Percentiles rank a stretch among this genome's conserved stretches.
Evolutionary conservation across 2,329 filamentous ascomycete genomes (phyloP).

Genomic region (Ceratocystis papillata): DNA sequence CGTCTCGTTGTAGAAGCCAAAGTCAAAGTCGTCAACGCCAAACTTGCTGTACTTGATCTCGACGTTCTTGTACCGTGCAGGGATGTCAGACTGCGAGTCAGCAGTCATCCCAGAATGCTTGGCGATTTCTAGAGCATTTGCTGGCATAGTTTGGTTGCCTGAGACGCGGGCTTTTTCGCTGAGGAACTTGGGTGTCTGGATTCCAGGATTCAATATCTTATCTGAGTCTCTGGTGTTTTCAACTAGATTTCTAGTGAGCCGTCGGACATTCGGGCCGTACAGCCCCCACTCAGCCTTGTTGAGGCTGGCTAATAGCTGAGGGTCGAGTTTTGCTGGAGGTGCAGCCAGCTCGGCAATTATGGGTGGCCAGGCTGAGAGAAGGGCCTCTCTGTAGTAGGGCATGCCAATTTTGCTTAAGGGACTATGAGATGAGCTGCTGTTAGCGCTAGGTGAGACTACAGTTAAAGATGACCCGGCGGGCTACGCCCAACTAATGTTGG

Average conservation of each 20-base stretch:
- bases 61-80: slow-evolving; percentile 81
- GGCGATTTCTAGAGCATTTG: slow-evolving; percentile 29
- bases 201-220: slow-evolving; percentile 48
- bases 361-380: slow-evolving; percentile 86
- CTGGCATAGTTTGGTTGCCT: slow-evolving; percentile 37
- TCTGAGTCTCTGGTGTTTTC: slow-evolving; percentile 61
- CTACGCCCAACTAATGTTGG: background rate
- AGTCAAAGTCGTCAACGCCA: slow-evolving; percentile 98
- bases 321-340: slow-evolving; percentile 64
- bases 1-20: slow-evolving; percentile 93
- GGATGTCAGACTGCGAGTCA: slow-evolving; percentile 58
- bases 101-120: slow-evolving; percentile 25
- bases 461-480: background rate
- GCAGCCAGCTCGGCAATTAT: slow-evolving; percentile 76
- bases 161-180: slow-evolving; percentile 80
- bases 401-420: slow-evolving; percentile 79
- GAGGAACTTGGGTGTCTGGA: slow-evolving; percentile 76
- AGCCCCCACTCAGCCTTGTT: slow-evolving; percentile 64
- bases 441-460: background rate
- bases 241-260: slow-evolving; percentile 66
- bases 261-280: slow-evolving; percentile 66
- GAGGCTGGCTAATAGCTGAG: slow-evolving; percentile 55
- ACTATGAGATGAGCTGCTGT: slow-evolving; percentile 34
- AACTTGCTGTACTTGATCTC: slow-evolving; percentile 99
- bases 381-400: slow-evolving; percentile 80